A percentile compares a stretch with the other conserved stretches of the same genome.
Conservation (phyloP, 352 stramenopile genomes). For the Phytophthora aleatoria region DNA sequence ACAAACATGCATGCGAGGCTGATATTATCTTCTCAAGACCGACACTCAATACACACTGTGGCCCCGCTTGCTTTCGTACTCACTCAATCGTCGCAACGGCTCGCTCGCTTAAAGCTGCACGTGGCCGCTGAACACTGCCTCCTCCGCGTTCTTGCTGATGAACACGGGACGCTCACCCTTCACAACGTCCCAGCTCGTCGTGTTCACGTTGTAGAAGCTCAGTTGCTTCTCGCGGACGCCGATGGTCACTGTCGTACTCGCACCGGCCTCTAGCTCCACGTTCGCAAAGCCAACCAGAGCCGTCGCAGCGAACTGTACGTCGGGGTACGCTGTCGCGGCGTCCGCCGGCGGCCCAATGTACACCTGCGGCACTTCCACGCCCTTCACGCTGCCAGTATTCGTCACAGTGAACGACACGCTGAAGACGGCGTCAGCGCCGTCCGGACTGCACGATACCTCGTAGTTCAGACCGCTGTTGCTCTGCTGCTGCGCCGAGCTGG, state of each 20-base stretch:
- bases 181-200: constrained; percentile 29
- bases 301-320: constrained; percentile 33
- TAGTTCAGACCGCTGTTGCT: constrained; percentile 25
- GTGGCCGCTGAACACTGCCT: constrained; percentile 28
- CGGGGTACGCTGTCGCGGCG: constrained; percentile 29
- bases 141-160: constrained; percentile 35
- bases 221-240: constrained; percentile 24
- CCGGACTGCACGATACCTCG: constrained; percentile 34
- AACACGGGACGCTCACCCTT: constrained; percentile 27
- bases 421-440: constrained; percentile 27
- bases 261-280: constrained; percentile 37
- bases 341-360: constrained; percentile 33
- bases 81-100: too few species aligned
- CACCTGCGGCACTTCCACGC: constrained; percentile 40
- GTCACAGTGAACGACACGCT: constrained; percentile 32
- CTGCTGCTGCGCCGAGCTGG: constrained; percentile 16
- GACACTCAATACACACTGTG: too few species aligned
- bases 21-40: too few species aligned
- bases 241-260: constrained; percentile 33
- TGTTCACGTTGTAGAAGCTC: constrained; percentile 39
- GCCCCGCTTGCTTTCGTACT: too few species aligned
- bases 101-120: constrained; percentile 8
- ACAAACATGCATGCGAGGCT: too few species aligned
- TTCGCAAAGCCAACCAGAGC: constrained; percentile 38
- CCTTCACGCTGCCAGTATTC: constrained; percentile 34